These are phyloP conservation scores for Suillus clintonianus DNA, from an alignment of 768 basidiomycete genomes.

Conservation along the genomic window DNA sequence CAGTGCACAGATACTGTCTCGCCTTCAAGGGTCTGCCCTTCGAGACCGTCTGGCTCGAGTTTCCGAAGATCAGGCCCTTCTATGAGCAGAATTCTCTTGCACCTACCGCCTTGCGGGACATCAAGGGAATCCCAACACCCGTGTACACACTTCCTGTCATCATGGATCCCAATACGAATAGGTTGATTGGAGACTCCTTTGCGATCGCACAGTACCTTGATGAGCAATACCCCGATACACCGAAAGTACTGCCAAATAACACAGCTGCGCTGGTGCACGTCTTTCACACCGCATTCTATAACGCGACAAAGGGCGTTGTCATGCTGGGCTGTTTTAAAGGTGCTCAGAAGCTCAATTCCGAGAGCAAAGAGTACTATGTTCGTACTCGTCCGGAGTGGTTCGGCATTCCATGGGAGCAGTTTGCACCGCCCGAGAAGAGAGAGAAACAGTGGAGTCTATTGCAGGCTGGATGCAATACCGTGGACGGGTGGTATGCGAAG, in stretches of 20 bases:
- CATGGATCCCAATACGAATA: slow-evolving; percentile 44
- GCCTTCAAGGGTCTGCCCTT: slow-evolving; percentile 37
- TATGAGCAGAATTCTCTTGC: slow-evolving; percentile 32
- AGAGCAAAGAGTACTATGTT: slow-evolving; percentile 42
- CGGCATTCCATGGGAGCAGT: slow-evolving; percentile 40
- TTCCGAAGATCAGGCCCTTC: slow-evolving; percentile 45
- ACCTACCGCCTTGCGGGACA: slow-evolving; percentile 1
- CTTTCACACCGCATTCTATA: slow-evolving; percentile 21
- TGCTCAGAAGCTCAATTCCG: slow-evolving; percentile 29
- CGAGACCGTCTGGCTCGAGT: slow-evolving; percentile 54
- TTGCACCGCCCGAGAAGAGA: slow-evolving; percentile 25
- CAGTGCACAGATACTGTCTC: not conserved
- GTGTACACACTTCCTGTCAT: slow-evolving; percentile 51
- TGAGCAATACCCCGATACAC: slow-evolving; percentile 45
- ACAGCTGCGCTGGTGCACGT: slow-evolving; percentile 35
- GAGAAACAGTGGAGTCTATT: slow-evolving; percentile 39
- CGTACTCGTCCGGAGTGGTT: slow-evolving; percentile 33
- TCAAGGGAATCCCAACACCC: slow-evolving; percentile 27
- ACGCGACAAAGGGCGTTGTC: slow-evolving; percentile 7
- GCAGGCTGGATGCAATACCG: slow-evolving; percentile 30
- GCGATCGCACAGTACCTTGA: slow-evolving; percentile 55
- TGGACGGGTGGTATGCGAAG: slow-evolving; percentile 15
- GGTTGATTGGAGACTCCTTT: slow-evolving; percentile 42
- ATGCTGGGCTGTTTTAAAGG: slow-evolving; percentile 25
- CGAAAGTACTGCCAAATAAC: slow-evolving; percentile 37